Conservation (phyloP, 768 basidiomycete genomes). For the Lactarius sanguifluus region DNA sequence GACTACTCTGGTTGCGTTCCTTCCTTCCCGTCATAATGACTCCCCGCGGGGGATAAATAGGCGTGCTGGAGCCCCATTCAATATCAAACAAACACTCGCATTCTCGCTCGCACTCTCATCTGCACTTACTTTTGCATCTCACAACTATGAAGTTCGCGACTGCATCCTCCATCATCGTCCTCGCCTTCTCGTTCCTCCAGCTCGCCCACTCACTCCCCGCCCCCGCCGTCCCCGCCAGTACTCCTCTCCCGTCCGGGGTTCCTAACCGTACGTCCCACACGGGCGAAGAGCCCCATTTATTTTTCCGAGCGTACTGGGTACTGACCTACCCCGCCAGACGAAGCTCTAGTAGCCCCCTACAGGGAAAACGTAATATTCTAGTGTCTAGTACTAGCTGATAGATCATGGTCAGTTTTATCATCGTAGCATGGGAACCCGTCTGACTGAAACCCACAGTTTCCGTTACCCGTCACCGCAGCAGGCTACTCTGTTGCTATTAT, state of each 20-base stretch:
- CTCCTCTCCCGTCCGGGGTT: no score
- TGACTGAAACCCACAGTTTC: background rate
- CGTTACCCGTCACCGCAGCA: background rate
- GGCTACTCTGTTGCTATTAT: background rate
- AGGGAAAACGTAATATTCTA: background rate
- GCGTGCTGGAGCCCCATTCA: background rate
- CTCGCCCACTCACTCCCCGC: background rate
- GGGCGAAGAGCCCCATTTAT: background rate
- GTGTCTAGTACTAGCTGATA: background rate
- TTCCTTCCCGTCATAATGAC: background rate
- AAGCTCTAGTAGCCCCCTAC: background rate
- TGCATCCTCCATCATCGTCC: background rate
- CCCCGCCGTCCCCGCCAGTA: background rate
- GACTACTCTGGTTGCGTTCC: background rate
- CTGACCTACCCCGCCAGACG: background rate
- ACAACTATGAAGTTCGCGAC: constrained; percentile 3
- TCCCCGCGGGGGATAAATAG: background rate
- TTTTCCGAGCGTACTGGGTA: background rate
- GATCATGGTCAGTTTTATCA: background rate
- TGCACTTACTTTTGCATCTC: background rate
- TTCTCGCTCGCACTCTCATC: background rate
- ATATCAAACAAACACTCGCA: background rate
- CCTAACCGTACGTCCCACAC: background rate
- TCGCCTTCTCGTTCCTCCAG: background rate
- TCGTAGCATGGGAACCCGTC: background rate